These are phyloP conservation scores for Capsicum pubescens DNA, from an alignment of 257 asterid genomes.

Conservation along the genomic window DNA sequence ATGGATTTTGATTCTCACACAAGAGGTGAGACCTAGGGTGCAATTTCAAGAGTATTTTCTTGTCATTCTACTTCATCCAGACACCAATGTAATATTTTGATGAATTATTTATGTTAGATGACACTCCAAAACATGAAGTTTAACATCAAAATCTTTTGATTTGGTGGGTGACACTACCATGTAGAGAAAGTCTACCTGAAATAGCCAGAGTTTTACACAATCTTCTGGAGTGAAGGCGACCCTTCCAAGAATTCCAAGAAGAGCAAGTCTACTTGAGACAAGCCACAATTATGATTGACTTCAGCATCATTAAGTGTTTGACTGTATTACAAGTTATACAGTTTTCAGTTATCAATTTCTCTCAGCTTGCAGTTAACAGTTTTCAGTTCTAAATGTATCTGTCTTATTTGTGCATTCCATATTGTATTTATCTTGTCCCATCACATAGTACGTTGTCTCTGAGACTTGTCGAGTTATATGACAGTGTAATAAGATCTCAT, in stretches of 20 bases:
- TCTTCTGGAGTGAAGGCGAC: neutral
- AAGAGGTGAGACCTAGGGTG: neutral
- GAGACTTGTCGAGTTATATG: neutral
- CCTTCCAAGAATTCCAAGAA: too few relatives aligned
- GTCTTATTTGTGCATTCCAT: constrained; percentile 21
- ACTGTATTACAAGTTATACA: neutral
- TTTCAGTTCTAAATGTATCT: neutral
- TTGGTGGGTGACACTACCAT: neutral
- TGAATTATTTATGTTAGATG: neutral
- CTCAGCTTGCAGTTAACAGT: neutral
- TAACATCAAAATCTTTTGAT: neutral
- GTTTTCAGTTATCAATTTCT: neutral
- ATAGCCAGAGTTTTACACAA: neutral
- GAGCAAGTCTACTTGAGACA: constrained; percentile 6
- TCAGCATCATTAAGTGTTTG: neutral
- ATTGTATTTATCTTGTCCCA: neutral
- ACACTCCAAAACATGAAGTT: constrained; percentile 1
- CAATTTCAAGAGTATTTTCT: constrained; percentile 1
- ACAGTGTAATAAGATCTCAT: neutral
- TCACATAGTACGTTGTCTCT: neutral
- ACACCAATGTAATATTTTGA: neutral
- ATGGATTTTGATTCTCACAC: neutral
- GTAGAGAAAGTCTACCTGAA: neutral
- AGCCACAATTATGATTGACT: neutral
- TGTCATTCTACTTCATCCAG: constrained; percentile 11